A percentile compares a stretch with the other conserved stretches of the same genome.
These are phyloP conservation scores for Vigna radiata DNA, from an alignment of 306 rosid species.

Conservation along the genomic window DNA sequence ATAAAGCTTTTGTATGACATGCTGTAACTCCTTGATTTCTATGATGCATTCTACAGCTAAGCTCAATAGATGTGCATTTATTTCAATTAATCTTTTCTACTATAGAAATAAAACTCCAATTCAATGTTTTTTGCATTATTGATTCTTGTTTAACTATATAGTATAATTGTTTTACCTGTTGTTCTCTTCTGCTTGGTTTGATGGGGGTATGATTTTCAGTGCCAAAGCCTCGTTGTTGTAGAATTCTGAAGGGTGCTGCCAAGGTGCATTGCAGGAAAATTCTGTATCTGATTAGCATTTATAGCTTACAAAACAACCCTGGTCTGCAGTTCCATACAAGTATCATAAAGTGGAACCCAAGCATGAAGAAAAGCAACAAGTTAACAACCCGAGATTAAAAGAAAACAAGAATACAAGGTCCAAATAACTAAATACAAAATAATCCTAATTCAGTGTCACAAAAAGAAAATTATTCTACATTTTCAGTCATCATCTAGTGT, in stretches of 20 bases:
- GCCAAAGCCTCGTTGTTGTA: conserved; percentile 91
- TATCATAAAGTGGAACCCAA: too few relatives aligned
- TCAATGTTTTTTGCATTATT: background rate
- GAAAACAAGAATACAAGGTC: too few relatives aligned
- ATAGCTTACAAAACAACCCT: conserved; percentile 52
- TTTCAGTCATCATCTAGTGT: too few relatives aligned
- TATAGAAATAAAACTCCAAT: conserved; percentile 4
- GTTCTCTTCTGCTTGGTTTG: conserved; percentile 47
- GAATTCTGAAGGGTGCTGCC: conserved; percentile 56
- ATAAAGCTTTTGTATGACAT: conserved; percentile 25
- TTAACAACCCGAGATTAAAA: too few relatives aligned
- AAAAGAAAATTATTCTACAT: too few relatives aligned
- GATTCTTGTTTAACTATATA: conserved; percentile 22
- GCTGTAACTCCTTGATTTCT: conserved; percentile 1
- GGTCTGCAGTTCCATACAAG: conserved; percentile 58
- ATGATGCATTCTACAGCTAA: background rate
- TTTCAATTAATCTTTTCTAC: conserved; percentile 6
- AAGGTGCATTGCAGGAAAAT: too few relatives aligned
- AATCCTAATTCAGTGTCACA: too few relatives aligned
- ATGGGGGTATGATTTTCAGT: conserved; percentile 57
- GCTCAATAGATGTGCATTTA: conserved; percentile 9
- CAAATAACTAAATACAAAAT: too few relatives aligned
- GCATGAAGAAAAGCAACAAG: too few relatives aligned
- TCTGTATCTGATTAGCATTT: conserved; percentile 64
- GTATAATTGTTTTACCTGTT: conserved; percentile 48